Percentiles rank a stretch among this genome's conserved stretches.
phyloP scores from a whole-genome alignment of 108 stramenopile genomes.

The Nitzschia palea region DNA sequence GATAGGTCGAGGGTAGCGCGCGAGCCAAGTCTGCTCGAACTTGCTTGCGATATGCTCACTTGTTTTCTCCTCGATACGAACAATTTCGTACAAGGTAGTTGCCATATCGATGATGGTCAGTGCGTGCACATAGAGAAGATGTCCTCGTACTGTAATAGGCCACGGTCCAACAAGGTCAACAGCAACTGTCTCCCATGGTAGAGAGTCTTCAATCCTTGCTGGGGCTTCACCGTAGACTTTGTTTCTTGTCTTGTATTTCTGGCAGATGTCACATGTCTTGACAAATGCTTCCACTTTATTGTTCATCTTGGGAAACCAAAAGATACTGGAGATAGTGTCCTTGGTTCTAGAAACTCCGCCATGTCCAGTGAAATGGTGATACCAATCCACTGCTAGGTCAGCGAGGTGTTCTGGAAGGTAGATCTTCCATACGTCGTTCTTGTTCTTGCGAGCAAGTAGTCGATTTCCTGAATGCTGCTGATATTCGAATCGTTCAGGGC shows the following conservation, averaged over 20 bases:
- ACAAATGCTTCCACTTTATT: neutral
- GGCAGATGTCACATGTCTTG: constrained; percentile 19
- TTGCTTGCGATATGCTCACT: constrained; percentile 9
- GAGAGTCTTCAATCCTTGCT: neutral
- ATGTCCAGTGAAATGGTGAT: constrained; percentile 34
- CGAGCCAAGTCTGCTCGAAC: constrained; percentile 27
- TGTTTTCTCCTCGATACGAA: constrained; percentile 26
- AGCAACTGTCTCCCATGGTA: constrained; percentile 30
- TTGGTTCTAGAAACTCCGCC: constrained; percentile 11
- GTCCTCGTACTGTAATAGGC: constrained; percentile 14
- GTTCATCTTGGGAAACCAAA: neutral
- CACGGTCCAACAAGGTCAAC: constrained; percentile 49
- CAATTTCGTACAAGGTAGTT: constrained; percentile 36
- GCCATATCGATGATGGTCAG: constrained; percentile 40
- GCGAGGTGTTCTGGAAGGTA: constrained; percentile 27
- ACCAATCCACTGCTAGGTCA: constrained; percentile 21
- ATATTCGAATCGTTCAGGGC: neutral
- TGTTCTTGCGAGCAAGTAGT: neutral
- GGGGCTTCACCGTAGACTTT: constrained; percentile 28
- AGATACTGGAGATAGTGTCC: neutral
- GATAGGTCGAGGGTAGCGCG: constrained; percentile 30
- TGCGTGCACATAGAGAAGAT: constrained; percentile 20
- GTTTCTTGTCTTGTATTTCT: constrained; percentile 10
- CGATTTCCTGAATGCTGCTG: neutral
- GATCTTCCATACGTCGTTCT: too few relatives aligned